These are phyloP conservation scores for Cryptococcus depauperatus DNA, from an alignment of 1,284 basidiomycete species.

Conservation along the genomic window DNA sequence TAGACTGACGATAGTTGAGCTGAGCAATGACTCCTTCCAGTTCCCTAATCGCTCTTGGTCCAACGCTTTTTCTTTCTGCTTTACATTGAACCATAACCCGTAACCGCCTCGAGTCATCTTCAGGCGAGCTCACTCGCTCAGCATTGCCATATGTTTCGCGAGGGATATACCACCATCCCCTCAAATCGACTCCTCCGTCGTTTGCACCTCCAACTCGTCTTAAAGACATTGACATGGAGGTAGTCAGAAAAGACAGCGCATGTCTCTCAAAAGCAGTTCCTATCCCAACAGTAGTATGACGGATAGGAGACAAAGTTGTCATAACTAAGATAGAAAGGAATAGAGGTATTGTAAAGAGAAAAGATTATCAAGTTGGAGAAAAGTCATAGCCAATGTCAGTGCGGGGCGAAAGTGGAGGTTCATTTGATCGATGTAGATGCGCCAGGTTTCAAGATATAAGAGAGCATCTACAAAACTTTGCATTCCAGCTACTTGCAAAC, in stretches of 20 bases:
- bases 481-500: too few relatives aligned
- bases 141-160: background rate
- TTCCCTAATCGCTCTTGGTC: constrained; percentile 73
- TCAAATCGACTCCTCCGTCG: constrained; percentile 80
- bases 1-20: constrained; percentile 7
- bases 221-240: constrained; percentile 68
- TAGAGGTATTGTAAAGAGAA: background rate
- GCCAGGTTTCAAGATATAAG: too few relatives aligned
- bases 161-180: constrained; percentile 88
- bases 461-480: too few relatives aligned
- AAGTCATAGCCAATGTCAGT: background rate
- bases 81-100: constrained; percentile 86
- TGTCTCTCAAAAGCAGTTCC: constrained; percentile 70
- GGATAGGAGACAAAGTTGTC: background rate
- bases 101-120: constrained; percentile 45
- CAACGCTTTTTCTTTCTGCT: constrained; percentile 68
- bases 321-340: background rate
- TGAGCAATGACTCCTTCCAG: constrained; percentile 67
- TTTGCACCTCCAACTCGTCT: constrained; percentile 62
- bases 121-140: background rate
- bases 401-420: background rate
- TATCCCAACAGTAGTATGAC: constrained; percentile 49
- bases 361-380: background rate
- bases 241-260: constrained; percentile 55
- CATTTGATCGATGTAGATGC: too few relatives aligned